A percentile compares a stretch with the other conserved stretches of the same genome.
phyloP scores from a whole-genome alignment of 1,284 basidiomycete genomes.

The Ustilago shanxiensis region DNA sequence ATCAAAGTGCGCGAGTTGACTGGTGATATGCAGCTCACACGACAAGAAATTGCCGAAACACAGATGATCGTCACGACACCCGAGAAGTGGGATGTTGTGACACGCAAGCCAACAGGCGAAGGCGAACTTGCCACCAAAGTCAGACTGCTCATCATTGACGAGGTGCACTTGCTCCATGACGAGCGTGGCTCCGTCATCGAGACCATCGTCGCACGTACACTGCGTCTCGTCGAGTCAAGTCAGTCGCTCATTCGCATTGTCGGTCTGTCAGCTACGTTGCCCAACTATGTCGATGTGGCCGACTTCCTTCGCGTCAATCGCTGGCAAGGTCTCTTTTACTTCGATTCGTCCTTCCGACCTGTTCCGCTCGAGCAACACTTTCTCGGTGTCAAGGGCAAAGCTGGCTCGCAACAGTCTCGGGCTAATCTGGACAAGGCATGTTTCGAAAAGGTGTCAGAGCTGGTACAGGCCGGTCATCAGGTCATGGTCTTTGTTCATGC shows the following conservation, averaged over 20 bases:
- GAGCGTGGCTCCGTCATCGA: slow-evolving; percentile 98
- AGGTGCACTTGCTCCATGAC: slow-evolving; percentile 97
- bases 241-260: slow-evolving; percentile 98
- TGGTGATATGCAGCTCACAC: slow-evolving; percentile 99
- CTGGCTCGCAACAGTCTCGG: slow-evolving; percentile 80
- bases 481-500: slow-evolving; percentile 99
- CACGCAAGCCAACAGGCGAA: slow-evolving; percentile 94
- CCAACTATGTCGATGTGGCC: slow-evolving; percentile 96
- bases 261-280: slow-evolving; percentile 95
- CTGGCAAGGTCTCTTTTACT: slow-evolving; percentile 94
- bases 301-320: slow-evolving; percentile 93
- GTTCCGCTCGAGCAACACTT: slow-evolving; percentile 98
- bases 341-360: slow-evolving; percentile 96
- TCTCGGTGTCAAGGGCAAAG: slow-evolving; percentile 92
- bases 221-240: slow-evolving; percentile 93
- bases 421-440: slow-evolving; percentile 90
- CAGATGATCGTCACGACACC: slow-evolving; percentile 99
- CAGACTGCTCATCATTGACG: slow-evolving; percentile 96
- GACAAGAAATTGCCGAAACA: slow-evolving; percentile 91
- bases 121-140: slow-evolving; percentile 88
- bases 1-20: slow-evolving; percentile 93
- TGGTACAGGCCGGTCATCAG: slow-evolving; percentile 77
- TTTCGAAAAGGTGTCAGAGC: slow-evolving; percentile 79
- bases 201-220: slow-evolving; percentile 94
- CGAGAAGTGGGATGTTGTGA: slow-evolving; percentile 99